Evolutionary conservation across 352 stramenopile species (phyloP), one percentile per base, ranked within the genome.

Genomic region (Blastocystis sp.): DNA sequence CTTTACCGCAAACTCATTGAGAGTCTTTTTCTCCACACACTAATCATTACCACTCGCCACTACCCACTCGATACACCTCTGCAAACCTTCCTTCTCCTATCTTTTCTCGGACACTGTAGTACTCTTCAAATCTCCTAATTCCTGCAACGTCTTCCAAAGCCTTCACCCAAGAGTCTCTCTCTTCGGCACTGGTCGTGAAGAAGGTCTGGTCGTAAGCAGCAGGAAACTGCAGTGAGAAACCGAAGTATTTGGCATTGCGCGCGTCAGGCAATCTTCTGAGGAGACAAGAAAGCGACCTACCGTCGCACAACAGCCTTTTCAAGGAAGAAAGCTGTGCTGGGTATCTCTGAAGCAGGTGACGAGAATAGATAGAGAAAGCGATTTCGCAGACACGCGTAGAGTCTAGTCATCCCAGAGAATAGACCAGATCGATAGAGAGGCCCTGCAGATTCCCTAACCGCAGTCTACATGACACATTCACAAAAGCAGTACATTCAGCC

Each of bases 351-450:
- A 82, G 95, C 94, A 87, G 91, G 91, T 68, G 92, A 94, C 92
- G 92, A 91, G 77, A 94, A 95, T 75, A 94, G 94, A 90, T 95
- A 95, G n/a, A 95, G 92, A 69, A 96, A 96, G 63, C 94, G 95
- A 87, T 93, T 93, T 79, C 95, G 93, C 7, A 96, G 80, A 23
- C 94, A 92, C 90, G 95, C 95, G 89, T 94, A 92, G 47, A 94
- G 92, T 87, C 93, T 94, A 90, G 93, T 94, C 93, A 95, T 95
- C 64, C 94, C 92, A 0, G 93, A 92, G n/a, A 95, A 90, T 6
- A 93, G 93, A 8, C 91, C 20, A 9, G 29, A 6, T 41, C 63
- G 18, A 11, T 55, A 88, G 34, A 88, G 45, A 50, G 53, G 20
- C 15, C 73, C 73, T 4, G 47, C 53, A 43, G n/a, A 68, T 0